These are phyloP conservation scores for Closterium sp. DNA, from an alignment of 139 green algal species.

Conservation along the genomic window DNA sequence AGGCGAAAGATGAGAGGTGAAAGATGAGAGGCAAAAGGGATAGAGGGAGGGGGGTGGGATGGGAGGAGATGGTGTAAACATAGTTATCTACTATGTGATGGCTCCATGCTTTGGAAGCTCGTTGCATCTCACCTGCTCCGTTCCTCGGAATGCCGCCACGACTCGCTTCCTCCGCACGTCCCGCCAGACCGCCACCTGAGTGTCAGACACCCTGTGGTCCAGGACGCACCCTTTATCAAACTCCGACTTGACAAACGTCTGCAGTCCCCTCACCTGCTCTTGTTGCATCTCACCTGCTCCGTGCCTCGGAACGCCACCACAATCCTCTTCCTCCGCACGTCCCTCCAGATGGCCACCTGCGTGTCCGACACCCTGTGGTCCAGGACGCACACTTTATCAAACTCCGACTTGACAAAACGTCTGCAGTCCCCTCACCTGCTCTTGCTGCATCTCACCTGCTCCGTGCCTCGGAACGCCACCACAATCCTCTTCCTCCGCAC, in stretches of 20 bases:
- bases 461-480: slow-evolving; percentile 35
- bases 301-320: slow-evolving; percentile 34
- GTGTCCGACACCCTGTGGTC: slow-evolving; percentile 20
- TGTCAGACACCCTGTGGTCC: slow-evolving; percentile 12
- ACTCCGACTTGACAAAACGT: slow-evolving; percentile 31
- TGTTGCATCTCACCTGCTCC: slow-evolving; percentile 6
- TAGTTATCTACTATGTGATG: too few species aligned
- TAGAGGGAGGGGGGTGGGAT: too few species aligned
- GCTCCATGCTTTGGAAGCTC: too few species aligned
- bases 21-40: too few species aligned
- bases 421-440: not conserved
- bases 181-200: slow-evolving; percentile 23
- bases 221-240: slow-evolving; percentile 29
- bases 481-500: slow-evolving; percentile 8
- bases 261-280: not conserved
- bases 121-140: slow-evolving; percentile 16
- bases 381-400: slow-evolving; percentile 27
- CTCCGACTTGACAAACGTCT: slow-evolving; percentile 26
- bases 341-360: slow-evolving; percentile 20
- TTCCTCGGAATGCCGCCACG: slow-evolving; percentile 28
- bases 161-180: not conserved
- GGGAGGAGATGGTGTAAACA: too few species aligned
- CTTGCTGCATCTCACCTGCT: not conserved
- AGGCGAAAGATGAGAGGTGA: too few species aligned
- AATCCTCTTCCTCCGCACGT: not conserved